Percentiles rank a stretch among this genome's conserved stretches.
These are phyloP conservation scores for Simmondsia chinensis DNA, from an alignment of 148 eudicot species.

Conservation along the genomic window DNA sequence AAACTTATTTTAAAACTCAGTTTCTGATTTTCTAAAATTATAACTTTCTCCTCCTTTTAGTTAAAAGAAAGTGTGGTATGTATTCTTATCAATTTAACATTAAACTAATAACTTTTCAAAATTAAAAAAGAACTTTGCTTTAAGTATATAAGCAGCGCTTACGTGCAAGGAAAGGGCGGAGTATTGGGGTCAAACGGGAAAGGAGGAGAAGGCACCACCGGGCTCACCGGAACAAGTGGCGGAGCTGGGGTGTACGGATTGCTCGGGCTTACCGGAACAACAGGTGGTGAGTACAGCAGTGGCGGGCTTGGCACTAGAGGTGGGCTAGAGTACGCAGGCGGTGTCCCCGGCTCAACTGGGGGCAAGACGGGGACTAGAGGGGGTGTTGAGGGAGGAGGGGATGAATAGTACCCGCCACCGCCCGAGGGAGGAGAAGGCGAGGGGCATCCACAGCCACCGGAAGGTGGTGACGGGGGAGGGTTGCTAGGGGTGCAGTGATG, in stretches of 20 bases:
- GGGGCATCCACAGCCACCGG: constrained; percentile 24
- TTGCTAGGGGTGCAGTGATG: constrained; percentile 6
- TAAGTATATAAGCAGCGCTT: constrained; percentile 21
- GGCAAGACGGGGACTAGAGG: not conserved
- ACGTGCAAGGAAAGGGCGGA: constrained; percentile 84
- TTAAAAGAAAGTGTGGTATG: too few relatives aligned
- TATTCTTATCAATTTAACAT: too few relatives aligned
- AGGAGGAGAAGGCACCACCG: constrained; percentile 52
- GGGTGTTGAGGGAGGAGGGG: constrained; percentile 16
- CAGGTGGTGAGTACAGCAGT: constrained; percentile 10
- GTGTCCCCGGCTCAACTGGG: too few relatives aligned
- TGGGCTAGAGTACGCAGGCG: too few relatives aligned
- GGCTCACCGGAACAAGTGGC: constrained; percentile 20
- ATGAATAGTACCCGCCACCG: constrained; percentile 9
- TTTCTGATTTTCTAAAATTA: not conserved
- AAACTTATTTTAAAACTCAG: not conserved
- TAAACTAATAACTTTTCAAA: not conserved
- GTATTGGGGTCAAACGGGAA: constrained; percentile 44
- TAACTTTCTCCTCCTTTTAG: too few relatives aligned
- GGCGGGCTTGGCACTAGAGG: constrained; percentile 14
- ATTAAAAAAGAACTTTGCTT: not conserved
- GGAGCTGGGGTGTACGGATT: constrained; percentile 14
- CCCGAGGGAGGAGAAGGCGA: constrained; percentile 25
- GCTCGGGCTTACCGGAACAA: constrained; percentile 11
- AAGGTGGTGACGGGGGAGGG: constrained; percentile 11